Conservation (phyloP, 2,329 filamentous ascomycete species). For the Alternaria sp. region DNA sequence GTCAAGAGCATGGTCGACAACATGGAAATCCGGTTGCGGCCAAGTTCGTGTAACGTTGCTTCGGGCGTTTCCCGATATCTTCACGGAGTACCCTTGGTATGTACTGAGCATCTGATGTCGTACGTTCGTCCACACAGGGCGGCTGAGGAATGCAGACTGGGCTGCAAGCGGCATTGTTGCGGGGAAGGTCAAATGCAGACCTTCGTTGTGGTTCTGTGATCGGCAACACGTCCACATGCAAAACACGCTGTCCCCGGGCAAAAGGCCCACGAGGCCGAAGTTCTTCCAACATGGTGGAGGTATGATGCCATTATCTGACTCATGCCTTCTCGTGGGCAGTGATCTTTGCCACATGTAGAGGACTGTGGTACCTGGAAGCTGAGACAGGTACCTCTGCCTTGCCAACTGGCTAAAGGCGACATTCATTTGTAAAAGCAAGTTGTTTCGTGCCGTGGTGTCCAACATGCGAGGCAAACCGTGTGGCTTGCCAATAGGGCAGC, state of each 20-base stretch:
- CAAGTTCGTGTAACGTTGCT: not conserved
- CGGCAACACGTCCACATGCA: not conserved
- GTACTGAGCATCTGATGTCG: not conserved
- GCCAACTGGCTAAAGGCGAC: not conserved
- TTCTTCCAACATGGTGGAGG: not conserved
- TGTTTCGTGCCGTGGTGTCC: not conserved
- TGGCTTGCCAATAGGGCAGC: not conserved
- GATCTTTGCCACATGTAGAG: not conserved
- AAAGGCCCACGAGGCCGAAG: not conserved
- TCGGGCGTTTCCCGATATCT: not conserved
- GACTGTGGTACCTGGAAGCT: not conserved
- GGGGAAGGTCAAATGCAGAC: not conserved
- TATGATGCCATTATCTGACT: conserved; percentile 1
- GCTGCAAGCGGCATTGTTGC: not conserved
- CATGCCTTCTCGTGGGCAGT: not conserved
- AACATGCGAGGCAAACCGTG: not conserved
- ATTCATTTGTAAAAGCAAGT: not conserved
- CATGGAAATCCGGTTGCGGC: not conserved
- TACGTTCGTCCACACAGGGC: conserved; percentile 1
- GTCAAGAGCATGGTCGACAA: not conserved
- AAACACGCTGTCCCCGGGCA: conserved; percentile 5
- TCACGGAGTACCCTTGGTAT: not conserved
- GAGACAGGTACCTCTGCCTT: not conserved
- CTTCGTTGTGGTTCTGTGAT: not conserved
- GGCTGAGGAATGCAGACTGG: not conserved